Conservation (phyloP, 768 basidiomycete species). For the Xerocomus potaroensis region DNA sequence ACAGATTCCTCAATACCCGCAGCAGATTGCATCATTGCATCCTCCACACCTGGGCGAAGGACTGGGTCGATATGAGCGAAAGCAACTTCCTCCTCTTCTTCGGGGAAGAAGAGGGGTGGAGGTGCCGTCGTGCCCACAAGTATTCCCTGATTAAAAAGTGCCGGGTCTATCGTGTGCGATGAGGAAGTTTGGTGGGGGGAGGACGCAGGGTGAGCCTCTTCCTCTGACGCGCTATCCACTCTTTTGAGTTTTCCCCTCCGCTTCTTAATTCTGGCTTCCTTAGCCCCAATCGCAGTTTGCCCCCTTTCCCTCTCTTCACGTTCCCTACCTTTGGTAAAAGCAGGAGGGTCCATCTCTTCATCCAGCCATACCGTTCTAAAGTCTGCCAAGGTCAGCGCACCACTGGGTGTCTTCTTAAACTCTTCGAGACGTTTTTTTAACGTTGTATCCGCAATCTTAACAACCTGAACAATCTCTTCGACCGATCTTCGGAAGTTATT, state of each 20-base stretch:
- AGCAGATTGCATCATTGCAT: slow-evolving; percentile 13
- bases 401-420: slow-evolving; percentile 88
- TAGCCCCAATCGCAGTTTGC: slow-evolving; percentile 33
- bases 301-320: slow-evolving; percentile 56
- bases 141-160: slow-evolving; percentile 63
- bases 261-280: slow-evolving; percentile 26
- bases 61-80: slow-evolving; percentile 55
- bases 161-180: slow-evolving; percentile 45
- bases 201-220: slow-evolving; percentile 18
- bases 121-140: slow-evolving; percentile 47
- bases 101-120: slow-evolving; percentile 42
- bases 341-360: slow-evolving; percentile 89
- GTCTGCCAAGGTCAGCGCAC: slow-evolving; percentile 79
- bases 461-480: slow-evolving; percentile 96
- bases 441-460: slow-evolving; percentile 97
- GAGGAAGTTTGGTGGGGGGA: slow-evolving; percentile 17
- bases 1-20: slow-evolving; percentile 56
- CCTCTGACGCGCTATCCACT: slow-evolving; percentile 37
- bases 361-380: slow-evolving; percentile 89
- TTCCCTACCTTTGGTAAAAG: slow-evolving; percentile 74
- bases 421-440: slow-evolving; percentile 91
- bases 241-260: slow-evolving; percentile 37
- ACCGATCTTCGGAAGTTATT: slow-evolving; percentile 93
- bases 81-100: slow-evolving; percentile 37
- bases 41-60: slow-evolving; percentile 33